A percentile compares a stretch with the other conserved stretches of the same genome.
Evolutionary conservation across 805 yeast genomes (phyloP).

Genomic region (Clavispora fructus): DNA sequence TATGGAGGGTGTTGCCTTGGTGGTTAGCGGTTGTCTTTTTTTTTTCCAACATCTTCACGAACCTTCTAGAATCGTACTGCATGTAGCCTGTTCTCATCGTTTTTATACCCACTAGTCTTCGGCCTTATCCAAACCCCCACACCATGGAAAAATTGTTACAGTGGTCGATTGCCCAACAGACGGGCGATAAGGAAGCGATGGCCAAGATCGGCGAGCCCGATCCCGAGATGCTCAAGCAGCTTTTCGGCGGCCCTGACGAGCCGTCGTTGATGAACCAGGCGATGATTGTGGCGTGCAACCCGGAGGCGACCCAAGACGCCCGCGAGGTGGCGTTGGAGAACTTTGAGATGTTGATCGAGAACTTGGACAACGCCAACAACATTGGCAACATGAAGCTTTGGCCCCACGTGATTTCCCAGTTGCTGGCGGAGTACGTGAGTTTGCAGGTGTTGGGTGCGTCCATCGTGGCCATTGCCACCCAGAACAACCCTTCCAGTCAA

Average conservation of each 20-base stretch:
- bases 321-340: conserved; percentile 79
- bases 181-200: conserved; percentile 65
- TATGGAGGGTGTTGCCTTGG: no score
- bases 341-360: conserved; percentile 90
- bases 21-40: no score
- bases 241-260: conserved; percentile 81
- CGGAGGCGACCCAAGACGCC: conserved; percentile 56
- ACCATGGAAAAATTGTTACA: conserved; percentile 83
- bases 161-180: conserved; percentile 83
- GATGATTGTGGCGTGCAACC: conserved; percentile 52
- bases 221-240: conserved; percentile 70
- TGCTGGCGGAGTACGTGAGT: conserved; percentile 33
- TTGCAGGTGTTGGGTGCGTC: conserved; percentile 62
- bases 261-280: conserved; percentile 82
- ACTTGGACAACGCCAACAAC: conserved; percentile 90
- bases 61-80: conserved; percentile 13
- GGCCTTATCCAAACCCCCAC: background rate
- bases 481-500: conserved; percentile 79
- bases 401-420: conserved; percentile 58
- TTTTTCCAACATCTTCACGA: conserved; percentile 4
- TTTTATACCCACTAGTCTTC: background rate
- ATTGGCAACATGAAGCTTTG: conserved; percentile 79
- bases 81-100: conserved; percentile 4
- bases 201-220: conserved; percentile 66
- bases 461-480: conserved; percentile 85